Evolutionary conservation across 140 eudicot species (phyloP).

Genomic region (Erigeron philadelphicus): DNA sequence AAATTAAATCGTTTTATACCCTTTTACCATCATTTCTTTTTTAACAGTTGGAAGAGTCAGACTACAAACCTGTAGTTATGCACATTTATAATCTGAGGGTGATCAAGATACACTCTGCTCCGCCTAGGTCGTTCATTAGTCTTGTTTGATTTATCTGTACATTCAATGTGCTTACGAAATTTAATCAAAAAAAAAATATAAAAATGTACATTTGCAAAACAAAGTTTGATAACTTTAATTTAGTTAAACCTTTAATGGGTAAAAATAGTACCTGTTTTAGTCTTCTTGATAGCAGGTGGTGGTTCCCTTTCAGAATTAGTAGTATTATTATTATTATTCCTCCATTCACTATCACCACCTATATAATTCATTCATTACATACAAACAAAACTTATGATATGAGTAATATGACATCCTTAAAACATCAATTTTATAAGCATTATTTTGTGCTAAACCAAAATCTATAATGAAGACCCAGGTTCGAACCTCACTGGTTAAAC

Average conservation of each 20-base stretch:
- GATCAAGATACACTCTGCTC: slow-evolving; percentile 67
- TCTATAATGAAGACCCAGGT: background rate
- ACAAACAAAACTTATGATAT: no score
- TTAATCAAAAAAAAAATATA: no score
- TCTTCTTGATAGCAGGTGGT: slow-evolving; percentile 56
- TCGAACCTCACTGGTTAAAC: no score
- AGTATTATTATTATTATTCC: slow-evolving; percentile 41
- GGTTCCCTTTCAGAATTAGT: slow-evolving; percentile 69
- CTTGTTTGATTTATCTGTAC: slow-evolving; percentile 49
- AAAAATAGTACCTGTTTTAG: slow-evolving; percentile 53
- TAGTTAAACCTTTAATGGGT: background rate
- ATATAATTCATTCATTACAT: background rate
- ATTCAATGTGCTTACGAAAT: background rate
- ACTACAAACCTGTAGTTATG: slow-evolving; percentile 71
- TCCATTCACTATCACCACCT: slow-evolving; percentile 60
- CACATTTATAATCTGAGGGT: slow-evolving; percentile 66
- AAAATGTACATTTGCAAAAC: background rate
- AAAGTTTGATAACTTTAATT: background rate
- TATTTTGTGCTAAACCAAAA: background rate
- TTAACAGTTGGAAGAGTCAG: background rate
- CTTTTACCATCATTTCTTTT: background rate
- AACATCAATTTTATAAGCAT: slow-evolving; percentile 6
- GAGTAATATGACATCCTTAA: background rate
- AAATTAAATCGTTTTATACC: background rate
- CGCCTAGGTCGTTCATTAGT: slow-evolving; percentile 39